Conservation (phyloP, 805 yeast species). For the Schwanniomyces sp. region DNA sequence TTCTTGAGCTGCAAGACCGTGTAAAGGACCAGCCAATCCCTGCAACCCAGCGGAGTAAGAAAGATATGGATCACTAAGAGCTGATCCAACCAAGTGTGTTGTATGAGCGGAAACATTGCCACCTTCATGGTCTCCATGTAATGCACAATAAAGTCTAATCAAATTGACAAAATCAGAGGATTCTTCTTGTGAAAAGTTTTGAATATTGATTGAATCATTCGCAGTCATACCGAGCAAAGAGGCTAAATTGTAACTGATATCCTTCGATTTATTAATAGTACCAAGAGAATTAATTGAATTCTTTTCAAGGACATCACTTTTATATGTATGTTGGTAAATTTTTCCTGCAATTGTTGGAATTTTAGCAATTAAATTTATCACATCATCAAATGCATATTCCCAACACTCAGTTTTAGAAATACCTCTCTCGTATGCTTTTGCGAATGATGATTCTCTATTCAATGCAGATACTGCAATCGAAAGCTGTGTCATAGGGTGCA, state of each 20-base stretch:
- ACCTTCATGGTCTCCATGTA: constrained; percentile 83
- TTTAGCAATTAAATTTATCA: constrained; percentile 66
- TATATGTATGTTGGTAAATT: constrained; percentile 63
- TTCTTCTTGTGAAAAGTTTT: constrained; percentile 42
- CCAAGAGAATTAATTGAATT: constrained; percentile 40
- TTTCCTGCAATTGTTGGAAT: constrained; percentile 74
- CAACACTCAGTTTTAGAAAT: constrained; percentile 69
- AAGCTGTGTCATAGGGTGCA: constrained; percentile 85
- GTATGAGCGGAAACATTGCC: constrained; percentile 84
- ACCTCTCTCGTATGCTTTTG: constrained; percentile 70
- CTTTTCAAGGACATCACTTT: constrained; percentile 63
- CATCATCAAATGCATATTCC: constrained; percentile 75
- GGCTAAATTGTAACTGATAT: constrained; percentile 74
- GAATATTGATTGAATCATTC: constrained; percentile 21
- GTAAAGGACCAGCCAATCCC: constrained; percentile 86
- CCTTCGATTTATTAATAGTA: constrained; percentile 51
- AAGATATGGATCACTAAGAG: constrained; percentile 72
- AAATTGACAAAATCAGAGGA: constrained; percentile 63
- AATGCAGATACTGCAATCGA: constrained; percentile 74
- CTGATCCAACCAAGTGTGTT: constrained; percentile 80
- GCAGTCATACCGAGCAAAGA: constrained; percentile 59
- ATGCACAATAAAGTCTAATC: constrained; percentile 68
- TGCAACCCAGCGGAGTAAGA: constrained; percentile 76
- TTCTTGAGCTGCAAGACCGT: constrained; percentile 85
- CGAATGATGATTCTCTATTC: constrained; percentile 69